Evolutionary conservation across 306 rosid species (phyloP), one percentile per base, ranked within the genome.

Genomic region (Carpinus fangiana): DNA sequence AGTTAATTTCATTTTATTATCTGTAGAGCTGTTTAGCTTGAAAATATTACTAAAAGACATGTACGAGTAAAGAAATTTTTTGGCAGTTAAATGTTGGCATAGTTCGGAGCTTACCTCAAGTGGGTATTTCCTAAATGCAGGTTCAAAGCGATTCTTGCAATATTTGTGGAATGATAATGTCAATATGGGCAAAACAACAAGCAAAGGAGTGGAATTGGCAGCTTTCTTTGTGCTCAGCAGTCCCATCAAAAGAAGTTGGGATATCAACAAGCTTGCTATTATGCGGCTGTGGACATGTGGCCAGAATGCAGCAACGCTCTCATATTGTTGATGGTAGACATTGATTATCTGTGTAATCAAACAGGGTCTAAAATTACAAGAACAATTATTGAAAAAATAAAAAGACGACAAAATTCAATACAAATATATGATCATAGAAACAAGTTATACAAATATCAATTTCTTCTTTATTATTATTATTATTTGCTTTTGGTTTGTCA

Each of bases 261-360:
- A 93, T 87, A 95, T 89, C 82, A 95, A 81, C 82, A 95, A 85
- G 86, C 98, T 95, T 20, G 97, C 99, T 36, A 95, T 82, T 45
- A 95, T 95, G 81, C 98, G 98, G 90, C 92, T 86, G 56, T 95
- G 98, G 78, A 95, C 94, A 52, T 86, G 99, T 0, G 99, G 99
- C 99, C 98, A 95, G 75, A 95, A 95, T 57, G 99, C 98, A 46
- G 96, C 99, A 71, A 87, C 97, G 77, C 99, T 95, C 83, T 95
- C 99, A 71, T 95, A 95, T 69, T 65, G 94, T 83, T 95, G 99
- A 83, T 91, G 72, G 87, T 95, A 95, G 72, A 95, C 99, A 82
- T 95, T 95, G 86, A 93, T 93, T 82, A 95, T 82, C 99, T 95
- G 96, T 84, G 77, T 67, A 71, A 85, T 73, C 57, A 28, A 47